phyloP scores from a whole-genome alignment of 352 stramenopile genomes.

The Phytophthora europaea region DNA sequence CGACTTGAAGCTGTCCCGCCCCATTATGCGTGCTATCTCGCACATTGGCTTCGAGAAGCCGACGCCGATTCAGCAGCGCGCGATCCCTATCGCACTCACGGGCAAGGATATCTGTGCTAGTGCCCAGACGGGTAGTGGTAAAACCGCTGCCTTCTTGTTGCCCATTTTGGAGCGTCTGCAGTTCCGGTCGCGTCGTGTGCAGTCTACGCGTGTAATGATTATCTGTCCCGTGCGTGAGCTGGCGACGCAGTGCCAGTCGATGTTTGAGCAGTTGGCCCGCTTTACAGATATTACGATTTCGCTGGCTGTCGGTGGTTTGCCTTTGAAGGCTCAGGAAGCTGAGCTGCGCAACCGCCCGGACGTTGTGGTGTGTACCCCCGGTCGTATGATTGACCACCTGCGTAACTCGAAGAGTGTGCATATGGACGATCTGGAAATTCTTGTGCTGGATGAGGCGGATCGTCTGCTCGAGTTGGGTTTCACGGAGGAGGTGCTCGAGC shows the following conservation, averaged over 20 bases:
- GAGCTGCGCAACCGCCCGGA: constrained; percentile 97
- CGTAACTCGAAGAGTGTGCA: constrained; percentile 97
- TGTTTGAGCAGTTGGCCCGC: constrained; percentile 96
- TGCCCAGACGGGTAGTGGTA: constrained; percentile 97
- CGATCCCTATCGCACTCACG: constrained; percentile 95
- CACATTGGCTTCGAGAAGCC: constrained; percentile 97
- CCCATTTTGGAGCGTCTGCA: constrained; percentile 98
- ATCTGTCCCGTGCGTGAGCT: constrained; percentile 98
- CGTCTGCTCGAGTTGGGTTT: constrained; percentile 99
- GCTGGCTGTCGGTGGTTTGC: constrained; percentile 95
- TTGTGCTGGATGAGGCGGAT: constrained; percentile 96
- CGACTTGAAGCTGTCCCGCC: constrained; percentile 97
- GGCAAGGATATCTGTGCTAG: constrained; percentile 98
- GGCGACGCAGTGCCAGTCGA: constrained; percentile 96
- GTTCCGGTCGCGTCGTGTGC: constrained; percentile 89
- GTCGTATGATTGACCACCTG: constrained; percentile 98
- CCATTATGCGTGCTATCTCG: constrained; percentile 96
- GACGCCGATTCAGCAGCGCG: constrained; percentile 94
- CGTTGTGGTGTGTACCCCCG: constrained; percentile 98
- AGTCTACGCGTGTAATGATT: constrained; percentile 96
- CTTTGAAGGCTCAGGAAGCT: constrained; percentile 93
- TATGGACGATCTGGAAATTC: constrained; percentile 98
- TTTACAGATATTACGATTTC: constrained; percentile 96
- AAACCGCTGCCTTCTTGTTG: constrained; percentile 98
- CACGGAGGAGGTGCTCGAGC: constrained; percentile 96